These are phyloP conservation scores for Carex kokanica DNA, from an alignment of 176 grass and related monocot genomes.

Conservation along the genomic window DNA sequence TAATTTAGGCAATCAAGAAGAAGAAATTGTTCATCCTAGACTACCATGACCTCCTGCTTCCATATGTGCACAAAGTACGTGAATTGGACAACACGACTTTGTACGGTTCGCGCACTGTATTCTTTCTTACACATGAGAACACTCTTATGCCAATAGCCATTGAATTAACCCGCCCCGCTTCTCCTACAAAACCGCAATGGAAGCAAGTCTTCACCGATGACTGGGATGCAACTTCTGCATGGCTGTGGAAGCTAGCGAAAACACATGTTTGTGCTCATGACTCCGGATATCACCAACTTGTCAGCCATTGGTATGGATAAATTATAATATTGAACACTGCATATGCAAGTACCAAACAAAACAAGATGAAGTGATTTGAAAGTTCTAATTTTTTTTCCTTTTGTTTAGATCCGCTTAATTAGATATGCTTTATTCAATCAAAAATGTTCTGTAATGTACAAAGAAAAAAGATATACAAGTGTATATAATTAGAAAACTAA, in stretches of 20 bases:
- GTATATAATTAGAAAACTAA: neutral
- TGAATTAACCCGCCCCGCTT: conserved; percentile 47
- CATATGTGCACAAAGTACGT: conserved; percentile 49
- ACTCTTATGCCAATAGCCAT: conserved; percentile 60
- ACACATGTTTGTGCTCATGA: conserved; percentile 56
- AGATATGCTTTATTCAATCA: neutral
- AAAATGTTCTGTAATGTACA: neutral
- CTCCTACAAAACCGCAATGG: conserved; percentile 26
- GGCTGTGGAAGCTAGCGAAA: conserved; percentile 80
- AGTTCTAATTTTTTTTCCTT: neutral
- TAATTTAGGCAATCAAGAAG: conserved; percentile 40
- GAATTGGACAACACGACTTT: conserved; percentile 36
- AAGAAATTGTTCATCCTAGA: conserved; percentile 72
- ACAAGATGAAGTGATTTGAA: neutral
- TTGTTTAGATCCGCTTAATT: neutral
- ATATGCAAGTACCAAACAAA: neutral
- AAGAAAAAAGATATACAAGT: neutral
- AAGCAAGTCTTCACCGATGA: conserved; percentile 44
- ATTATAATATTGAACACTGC: neutral
- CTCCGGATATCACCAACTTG: conserved; percentile 56
- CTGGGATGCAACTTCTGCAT: conserved; percentile 31
- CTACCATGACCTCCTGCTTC: conserved; percentile 69
- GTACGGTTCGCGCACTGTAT: conserved; percentile 60
- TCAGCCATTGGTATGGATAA: conserved; percentile 50
- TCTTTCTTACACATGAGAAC: conserved; percentile 39